A percentile compares a stretch with the other conserved stretches of the same genome.
phyloP scores from a whole-genome alignment of 169 alveolate genomes.

The Plasmodium vivax region DNA sequence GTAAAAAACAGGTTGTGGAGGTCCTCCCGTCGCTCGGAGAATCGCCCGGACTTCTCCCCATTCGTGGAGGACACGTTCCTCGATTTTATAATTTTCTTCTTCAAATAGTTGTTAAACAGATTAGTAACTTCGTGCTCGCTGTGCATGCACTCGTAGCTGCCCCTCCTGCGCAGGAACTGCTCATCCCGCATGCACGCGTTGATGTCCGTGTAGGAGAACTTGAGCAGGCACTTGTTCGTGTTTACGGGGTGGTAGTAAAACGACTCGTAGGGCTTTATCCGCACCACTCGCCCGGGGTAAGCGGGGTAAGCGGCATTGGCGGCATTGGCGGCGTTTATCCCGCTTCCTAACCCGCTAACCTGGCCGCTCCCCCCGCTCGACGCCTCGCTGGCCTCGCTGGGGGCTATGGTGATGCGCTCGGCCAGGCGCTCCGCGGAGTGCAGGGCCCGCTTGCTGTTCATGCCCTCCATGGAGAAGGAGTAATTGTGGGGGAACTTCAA shows the following conservation, averaged over 20 bases:
- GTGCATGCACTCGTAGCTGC: constrained; percentile 11
- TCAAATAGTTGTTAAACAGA: constrained; percentile 22
- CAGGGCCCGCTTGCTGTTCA: neutral
- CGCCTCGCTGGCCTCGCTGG: neutral
- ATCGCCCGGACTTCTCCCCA: neutral
- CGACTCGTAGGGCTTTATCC: constrained; percentile 49
- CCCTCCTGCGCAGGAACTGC: neutral
- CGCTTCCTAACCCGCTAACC: too few species aligned
- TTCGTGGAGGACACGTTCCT: constrained; percentile 17
- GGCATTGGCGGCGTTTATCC: too few species aligned
- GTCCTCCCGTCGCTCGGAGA: constrained; percentile 3
- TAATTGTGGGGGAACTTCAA: neutral
- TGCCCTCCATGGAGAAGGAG: constrained; percentile 17
- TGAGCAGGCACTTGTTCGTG: constrained; percentile 31
- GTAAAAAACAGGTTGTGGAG: constrained; percentile 20
- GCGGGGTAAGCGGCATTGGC: too few species aligned
- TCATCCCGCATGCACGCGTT: constrained; percentile 4
- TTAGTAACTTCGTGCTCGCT: constrained; percentile 9
- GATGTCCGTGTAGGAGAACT: constrained; percentile 33
- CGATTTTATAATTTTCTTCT: constrained; percentile 37
- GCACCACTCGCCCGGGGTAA: neutral
- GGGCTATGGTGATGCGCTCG: neutral
- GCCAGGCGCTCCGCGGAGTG: neutral
- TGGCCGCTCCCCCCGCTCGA: neutral
- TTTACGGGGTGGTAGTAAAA: constrained; percentile 54